Base-by-base conservation (phyloP, 805 yeast genomes). In the Lachancea nothofagi region DNA sequence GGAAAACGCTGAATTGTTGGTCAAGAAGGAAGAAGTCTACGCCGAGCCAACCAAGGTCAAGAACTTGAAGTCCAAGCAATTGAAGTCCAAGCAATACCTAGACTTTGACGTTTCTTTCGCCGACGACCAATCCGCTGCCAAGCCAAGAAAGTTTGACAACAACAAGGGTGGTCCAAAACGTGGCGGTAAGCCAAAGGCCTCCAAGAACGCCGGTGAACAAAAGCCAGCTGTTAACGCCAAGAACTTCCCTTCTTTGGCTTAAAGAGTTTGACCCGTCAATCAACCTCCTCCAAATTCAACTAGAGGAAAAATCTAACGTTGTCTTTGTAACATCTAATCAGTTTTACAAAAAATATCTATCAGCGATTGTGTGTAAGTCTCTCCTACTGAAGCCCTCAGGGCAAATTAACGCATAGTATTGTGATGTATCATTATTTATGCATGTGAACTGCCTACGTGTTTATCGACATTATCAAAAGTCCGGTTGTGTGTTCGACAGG, bases 61-160 rank as follows among this genome's bases (percentile, higher is more conserved):
- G 80, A 75, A 75, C 65, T 56, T 69, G 58, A 82, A 77, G 70
- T 59, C 72, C 61, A 88, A 87, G 77, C 73, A 80, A 49, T 74
- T 71, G 65, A 89, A 89, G 79, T 83, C 83, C 67, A 87, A 87
- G 82, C 74, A 70, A 59, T 68, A 72, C 62, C 72, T 88, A 61
- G 90, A 85, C 51, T 71, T 85, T 54, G 79, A 78, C 54, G 83
- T 89, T 46, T 67, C 75, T 47, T 83, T 82, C 62, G 71, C 82
- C 53, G 88, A 80, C 56, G 5, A 15, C 26, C 18, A 20, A n/a
- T 71, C 73, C 49, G 59, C 59, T 53, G 70, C 71, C 47, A 62
- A 59, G 44, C 61, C 54, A 51, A 53, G 53, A 55, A 45, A 52
- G 49, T 39, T 48, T 57, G 53, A 55, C 49, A 52, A 50, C 49